These are phyloP conservation scores for Tulasnella sp. DNA, from an alignment of 768 basidiomycete genomes.

Conservation along the genomic window DNA sequence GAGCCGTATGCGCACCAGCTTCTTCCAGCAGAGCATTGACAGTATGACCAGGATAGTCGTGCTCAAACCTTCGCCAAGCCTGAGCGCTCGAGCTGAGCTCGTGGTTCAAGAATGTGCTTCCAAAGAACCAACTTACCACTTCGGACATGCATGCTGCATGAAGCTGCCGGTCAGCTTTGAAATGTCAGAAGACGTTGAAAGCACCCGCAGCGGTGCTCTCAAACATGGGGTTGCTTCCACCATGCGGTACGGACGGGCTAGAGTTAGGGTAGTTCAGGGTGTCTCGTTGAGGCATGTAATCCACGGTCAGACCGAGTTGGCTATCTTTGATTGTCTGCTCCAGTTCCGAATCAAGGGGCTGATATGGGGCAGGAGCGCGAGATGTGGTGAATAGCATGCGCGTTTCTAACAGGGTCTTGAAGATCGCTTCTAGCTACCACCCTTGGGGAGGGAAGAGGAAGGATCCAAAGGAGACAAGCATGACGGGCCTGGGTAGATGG, in stretches of 20 bases:
- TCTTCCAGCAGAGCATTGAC: conserved; percentile 9
- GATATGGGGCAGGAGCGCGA: not conserved
- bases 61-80: not conserved
- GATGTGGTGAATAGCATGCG: not conserved
- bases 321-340: not conserved
- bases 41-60: not conserved
- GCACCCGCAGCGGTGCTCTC: not conserved
- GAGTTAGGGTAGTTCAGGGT: not conserved
- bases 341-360: not conserved
- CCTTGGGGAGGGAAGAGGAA: not conserved
- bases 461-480: not conserved
- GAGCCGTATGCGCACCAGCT: conserved; percentile 4
- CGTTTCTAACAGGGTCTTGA: not conserved
- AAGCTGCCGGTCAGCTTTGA: not conserved
- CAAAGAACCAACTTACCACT: not conserved
- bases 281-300: not conserved
- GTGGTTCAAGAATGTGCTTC: too few species aligned
- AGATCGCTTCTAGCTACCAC: not conserved
- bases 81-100: too few species aligned
- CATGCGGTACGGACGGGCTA: not conserved
- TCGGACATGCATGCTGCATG: not conserved
- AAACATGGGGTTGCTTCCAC: not conserved
- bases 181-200: not conserved
- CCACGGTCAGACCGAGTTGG: not conserved
- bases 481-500: too few species aligned